These are phyloP conservation scores for Fusarium sp. DNA, from an alignment of 2,329 filamentous ascomycete genomes.

Conservation along the genomic window DNA sequence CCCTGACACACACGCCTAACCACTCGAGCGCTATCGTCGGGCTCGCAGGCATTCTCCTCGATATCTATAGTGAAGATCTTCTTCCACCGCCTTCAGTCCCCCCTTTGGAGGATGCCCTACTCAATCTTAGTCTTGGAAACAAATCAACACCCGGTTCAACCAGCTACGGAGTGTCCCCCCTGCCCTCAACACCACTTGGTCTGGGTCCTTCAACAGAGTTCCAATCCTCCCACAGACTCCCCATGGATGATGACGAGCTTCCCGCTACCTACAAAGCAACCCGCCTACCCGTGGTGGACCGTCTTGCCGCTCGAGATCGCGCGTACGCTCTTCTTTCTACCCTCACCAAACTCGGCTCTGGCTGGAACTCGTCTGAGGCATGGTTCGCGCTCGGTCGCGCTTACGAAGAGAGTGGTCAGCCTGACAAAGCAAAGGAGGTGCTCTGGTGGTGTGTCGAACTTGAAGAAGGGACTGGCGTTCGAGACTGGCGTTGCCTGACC, in stretches of 20 bases:
- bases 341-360: slow-evolving; percentile 85
- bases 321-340: slow-evolving; percentile 86
- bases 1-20: slow-evolving; percentile 82
- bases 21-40: slow-evolving; percentile 85
- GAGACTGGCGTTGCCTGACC: slow-evolving; percentile 81
- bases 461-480: slow-evolving; percentile 84
- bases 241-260: slow-evolving; percentile 57
- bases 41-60: slow-evolving; percentile 85
- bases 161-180: slow-evolving; percentile 32
- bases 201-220: slow-evolving; percentile 54
- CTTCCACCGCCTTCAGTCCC: slow-evolving; percentile 70
- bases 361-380: slow-evolving; percentile 93
- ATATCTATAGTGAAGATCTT: slow-evolving; percentile 81
- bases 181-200: slow-evolving; percentile 64
- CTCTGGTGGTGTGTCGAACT: slow-evolving; percentile 98
- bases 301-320: slow-evolving; percentile 89
- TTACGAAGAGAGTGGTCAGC: slow-evolving; percentile 87
- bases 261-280: slow-evolving; percentile 68
- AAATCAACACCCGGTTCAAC: slow-evolving; percentile 8
- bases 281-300: slow-evolving; percentile 79
- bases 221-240: slow-evolving; percentile 24
- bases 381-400: slow-evolving; percentile 91
- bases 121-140: slow-evolving; percentile 6
- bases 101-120: slow-evolving; percentile 51
- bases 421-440: slow-evolving; percentile 89